Conservation (phyloP, 108 stramenopile species). For the Aurantiochytrium sp. region DNA sequence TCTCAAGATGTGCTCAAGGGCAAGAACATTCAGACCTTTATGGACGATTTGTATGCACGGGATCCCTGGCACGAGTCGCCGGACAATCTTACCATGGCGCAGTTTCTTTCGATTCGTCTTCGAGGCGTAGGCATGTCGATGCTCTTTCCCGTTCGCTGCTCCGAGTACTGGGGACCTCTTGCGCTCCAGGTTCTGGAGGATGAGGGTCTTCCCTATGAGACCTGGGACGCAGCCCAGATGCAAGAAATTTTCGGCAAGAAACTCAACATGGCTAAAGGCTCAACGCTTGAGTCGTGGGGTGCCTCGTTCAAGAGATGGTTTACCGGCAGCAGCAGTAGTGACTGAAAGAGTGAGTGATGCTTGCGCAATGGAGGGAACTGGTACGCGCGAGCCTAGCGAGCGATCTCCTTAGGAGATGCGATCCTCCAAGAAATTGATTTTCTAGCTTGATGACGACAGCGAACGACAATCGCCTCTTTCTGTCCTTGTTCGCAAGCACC, state of each 20-base stretch:
- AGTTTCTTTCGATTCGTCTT: constrained; percentile 2
- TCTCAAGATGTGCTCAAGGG: not conserved
- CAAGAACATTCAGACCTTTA: not conserved
- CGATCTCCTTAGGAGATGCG: too few species aligned
- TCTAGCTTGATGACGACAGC: too few species aligned
- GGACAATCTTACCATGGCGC: not conserved
- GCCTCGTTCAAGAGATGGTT: not conserved
- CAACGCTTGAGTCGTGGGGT: not conserved
- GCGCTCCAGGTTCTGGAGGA: not conserved
- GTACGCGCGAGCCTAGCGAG: too few species aligned
- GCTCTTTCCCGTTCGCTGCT: not conserved
- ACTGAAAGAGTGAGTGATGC: too few species aligned
- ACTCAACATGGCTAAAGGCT: not conserved
- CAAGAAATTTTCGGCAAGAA: not conserved
- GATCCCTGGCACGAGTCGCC: not conserved
- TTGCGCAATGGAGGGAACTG: too few species aligned
- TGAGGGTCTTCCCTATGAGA: constrained; percentile 5
- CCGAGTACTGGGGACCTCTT: not conserved
- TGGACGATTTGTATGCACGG: not conserved
- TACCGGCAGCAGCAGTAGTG: not conserved
- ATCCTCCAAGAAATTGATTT: too few species aligned
- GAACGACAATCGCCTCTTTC: too few species aligned
- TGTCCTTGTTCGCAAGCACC: too few species aligned
- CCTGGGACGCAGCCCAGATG: not conserved
- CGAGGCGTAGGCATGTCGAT: not conserved